Percentiles rank a stretch among this genome's conserved stretches.
Conservation (phyloP, 2,329 filamentous ascomycete genomes). For the Fusarium falciforme region DNA sequence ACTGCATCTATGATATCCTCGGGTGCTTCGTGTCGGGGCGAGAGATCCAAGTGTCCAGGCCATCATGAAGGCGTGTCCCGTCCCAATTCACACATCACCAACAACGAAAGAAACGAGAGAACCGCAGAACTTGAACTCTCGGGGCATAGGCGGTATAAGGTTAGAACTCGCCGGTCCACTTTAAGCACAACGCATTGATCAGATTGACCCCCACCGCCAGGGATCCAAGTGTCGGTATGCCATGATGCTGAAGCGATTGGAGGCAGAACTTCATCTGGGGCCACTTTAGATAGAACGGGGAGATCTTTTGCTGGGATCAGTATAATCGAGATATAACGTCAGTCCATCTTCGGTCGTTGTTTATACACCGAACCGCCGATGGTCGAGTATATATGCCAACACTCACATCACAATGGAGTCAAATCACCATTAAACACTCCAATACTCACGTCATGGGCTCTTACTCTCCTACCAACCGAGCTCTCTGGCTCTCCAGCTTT, state of each 20-base stretch:
- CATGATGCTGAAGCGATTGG: neutral
- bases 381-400: neutral
- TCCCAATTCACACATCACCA: neutral
- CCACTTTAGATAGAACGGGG: neutral
- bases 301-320: neutral
- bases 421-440: neutral
- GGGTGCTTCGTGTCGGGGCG: neutral
- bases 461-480: neutral
- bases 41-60: neutral
- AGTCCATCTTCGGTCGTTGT: neutral
- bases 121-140: neutral
- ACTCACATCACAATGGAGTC: neutral
- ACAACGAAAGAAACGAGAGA: neutral
- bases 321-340: neutral
- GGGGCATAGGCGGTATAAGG: neutral
- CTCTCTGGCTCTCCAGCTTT: slow-evolving; percentile 9
- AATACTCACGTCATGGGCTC: neutral
- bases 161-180: neutral
- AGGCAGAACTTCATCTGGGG: neutral
- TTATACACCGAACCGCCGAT: neutral
- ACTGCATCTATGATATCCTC: neutral
- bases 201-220: neutral
- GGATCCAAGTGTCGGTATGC: neutral
- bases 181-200: neutral
- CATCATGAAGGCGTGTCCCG: neutral